phyloP scores from a whole-genome alignment of 2,329 filamentous ascomycete genomes.

The Cryoendolithus antarcticus region DNA sequence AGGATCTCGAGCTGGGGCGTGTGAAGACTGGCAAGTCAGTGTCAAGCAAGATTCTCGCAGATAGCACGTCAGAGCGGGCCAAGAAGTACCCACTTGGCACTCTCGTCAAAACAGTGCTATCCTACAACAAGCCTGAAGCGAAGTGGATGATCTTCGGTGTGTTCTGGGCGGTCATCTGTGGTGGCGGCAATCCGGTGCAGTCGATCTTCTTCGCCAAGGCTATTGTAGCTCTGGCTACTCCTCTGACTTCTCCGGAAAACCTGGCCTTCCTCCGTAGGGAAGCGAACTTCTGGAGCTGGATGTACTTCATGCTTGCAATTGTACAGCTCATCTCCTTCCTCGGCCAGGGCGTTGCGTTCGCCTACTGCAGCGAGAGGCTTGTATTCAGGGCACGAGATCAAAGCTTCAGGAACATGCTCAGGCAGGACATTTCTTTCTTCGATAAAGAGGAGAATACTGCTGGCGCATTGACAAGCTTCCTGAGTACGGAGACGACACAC shows the following conservation, averaged over 20 bases:
- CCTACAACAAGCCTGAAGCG: constrained; percentile 66
- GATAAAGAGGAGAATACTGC: constrained; percentile 81
- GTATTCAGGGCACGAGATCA: constrained; percentile 70
- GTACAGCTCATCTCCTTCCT: constrained; percentile 59
- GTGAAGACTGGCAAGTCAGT: constrained; percentile 42
- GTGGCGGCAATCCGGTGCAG: constrained; percentile 65
- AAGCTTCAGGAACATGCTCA: constrained; percentile 76
- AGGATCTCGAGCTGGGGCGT: constrained; percentile 49
- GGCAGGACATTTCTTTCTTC: constrained; percentile 88
- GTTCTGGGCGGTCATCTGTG: constrained; percentile 62
- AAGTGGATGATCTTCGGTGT: constrained; percentile 61
- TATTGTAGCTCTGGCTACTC: constrained; percentile 58
- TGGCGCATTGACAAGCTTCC: constrained; percentile 75
- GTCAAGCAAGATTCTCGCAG: constrained; percentile 59
- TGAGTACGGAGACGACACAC: constrained; percentile 82
- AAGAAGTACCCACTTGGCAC: constrained; percentile 59
- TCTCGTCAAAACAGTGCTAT: constrained; percentile 64
- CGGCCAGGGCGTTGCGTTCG: constrained; percentile 62
- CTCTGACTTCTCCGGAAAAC: constrained; percentile 26
- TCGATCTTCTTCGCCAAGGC: constrained; percentile 82
- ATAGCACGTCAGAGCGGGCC: constrained; percentile 37
- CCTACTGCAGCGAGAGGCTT: constrained; percentile 73
- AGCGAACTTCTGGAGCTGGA: constrained; percentile 74
- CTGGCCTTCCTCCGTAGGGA: constrained; percentile 52
- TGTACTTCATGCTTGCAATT: constrained; percentile 76